Base-by-base conservation (phyloP, 768 basidiomycete genomes). In the Psilocybe cubensis region DNA sequence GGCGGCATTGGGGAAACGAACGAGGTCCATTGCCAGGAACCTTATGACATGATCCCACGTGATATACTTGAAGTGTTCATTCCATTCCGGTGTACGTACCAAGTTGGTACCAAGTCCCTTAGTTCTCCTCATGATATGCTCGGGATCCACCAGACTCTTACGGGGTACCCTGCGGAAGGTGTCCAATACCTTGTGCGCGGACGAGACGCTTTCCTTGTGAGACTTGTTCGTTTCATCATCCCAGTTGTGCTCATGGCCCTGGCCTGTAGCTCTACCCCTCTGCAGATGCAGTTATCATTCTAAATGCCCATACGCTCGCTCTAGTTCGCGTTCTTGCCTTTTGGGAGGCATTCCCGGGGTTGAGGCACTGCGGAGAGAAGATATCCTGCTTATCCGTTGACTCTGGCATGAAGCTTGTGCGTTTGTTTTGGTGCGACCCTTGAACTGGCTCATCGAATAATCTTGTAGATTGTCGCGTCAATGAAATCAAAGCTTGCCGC, bases 331-430 rank as follows among this genome's bases (percentile, higher is more conserved):
- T 89, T 44, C 83, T 94, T 21, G 84, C 87, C 28, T 91, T 94
- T 65, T 88, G 83, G 77, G 91, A 94, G 68, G 89, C 87, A 5
- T 94, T 92, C 67, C 91, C 92, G 4, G 80, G 82, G n/a, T 65
- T 76, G 11, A 71, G 71, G 8, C 74, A 80, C 54, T 63, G 72
- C 10, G 70, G 71, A 24, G 76, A 79, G 51, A 69, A 66, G 31
- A 81, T 93, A 17, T 80, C 82, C 24, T 86, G 82, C 64, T 73
- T 93, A 25, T 78, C 87, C 3, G 84, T 92, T 18, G 93, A 94
- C 69, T 79, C 85, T 14, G 85, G 85, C 49, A 88, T 91, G 85
- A 92, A 88, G 75, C 81, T 92, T 58, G 92, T 94, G 70, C 70
- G 90, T 80, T 44, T 28, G 41, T 58, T 57, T 23, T 18, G 29